Evolutionary conservation across 1,139 yeast genomes (phyloP).

Genomic region (Debaryomyces udenii): DNA sequence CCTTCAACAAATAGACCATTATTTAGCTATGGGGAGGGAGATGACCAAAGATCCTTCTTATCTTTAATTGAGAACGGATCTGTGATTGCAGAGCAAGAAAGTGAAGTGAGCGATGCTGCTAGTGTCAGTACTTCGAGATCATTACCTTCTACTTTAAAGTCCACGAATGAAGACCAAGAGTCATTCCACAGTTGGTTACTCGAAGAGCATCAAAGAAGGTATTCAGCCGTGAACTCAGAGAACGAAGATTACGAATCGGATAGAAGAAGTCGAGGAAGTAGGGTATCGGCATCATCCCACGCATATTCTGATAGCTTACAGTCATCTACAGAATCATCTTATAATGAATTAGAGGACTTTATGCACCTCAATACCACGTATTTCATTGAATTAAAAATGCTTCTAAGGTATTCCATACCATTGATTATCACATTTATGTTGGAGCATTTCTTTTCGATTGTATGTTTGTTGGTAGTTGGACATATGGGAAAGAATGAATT

Average conservation of each 20-base stretch:
- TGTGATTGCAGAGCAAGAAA: constrained; percentile 44
- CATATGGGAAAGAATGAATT: constrained; percentile 71
- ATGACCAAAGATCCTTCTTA: constrained; percentile 68
- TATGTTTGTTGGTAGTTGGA: constrained; percentile 72
- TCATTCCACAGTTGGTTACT: constrained; percentile 61
- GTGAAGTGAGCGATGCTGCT: constrained; percentile 51
- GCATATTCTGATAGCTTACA: constrained; percentile 13
- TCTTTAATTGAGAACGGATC: constrained; percentile 46
- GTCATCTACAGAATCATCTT: constrained; percentile 12
- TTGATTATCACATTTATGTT: constrained; percentile 66
- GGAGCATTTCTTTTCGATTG: constrained; percentile 73
- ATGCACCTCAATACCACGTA: constrained; percentile 48
- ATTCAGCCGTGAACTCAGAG: constrained; percentile 38
- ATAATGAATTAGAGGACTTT: constrained; percentile 38
- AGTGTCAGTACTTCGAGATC: constrained; percentile 60
- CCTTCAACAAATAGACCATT: constrained; percentile 72
- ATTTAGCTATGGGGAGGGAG: constrained; percentile 62
- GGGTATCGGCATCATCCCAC: not conserved
- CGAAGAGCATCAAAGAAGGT: constrained; percentile 68
- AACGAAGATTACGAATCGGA: constrained; percentile 27
- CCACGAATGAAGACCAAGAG: constrained; percentile 55
- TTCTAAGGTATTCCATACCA: constrained; percentile 62
- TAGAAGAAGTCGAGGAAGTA: constrained; percentile 21
- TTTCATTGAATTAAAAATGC: constrained; percentile 47
- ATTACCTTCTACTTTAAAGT: constrained; percentile 63